Evolutionary conservation across 495 filamentous ascomycete genomes (phyloP).

Genomic region (Lepidopterella palustris): DNA sequence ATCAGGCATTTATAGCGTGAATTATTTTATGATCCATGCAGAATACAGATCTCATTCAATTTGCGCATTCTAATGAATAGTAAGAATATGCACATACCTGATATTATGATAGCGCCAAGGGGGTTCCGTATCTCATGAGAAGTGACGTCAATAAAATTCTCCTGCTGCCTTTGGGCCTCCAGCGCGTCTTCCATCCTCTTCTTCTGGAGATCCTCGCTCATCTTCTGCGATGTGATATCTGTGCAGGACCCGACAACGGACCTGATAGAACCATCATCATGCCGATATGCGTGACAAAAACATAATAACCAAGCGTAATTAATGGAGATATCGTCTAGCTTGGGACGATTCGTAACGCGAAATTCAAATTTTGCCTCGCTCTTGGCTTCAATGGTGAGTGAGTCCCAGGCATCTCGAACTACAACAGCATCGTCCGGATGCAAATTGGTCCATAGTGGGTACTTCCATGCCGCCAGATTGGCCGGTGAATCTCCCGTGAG

Average conservation of each 20-base stretch:
- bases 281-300: background rate
- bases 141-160: constrained; percentile 33
- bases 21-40: background rate
- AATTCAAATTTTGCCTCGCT: background rate
- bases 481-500: background rate
- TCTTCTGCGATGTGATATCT: constrained; percentile 16
- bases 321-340: background rate
- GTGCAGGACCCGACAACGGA: constrained; percentile 8
- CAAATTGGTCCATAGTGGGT: background rate
- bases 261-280: constrained; percentile 11
- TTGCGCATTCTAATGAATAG: background rate
- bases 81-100: background rate
- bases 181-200: constrained; percentile 22
- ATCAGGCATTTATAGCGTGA: no score
- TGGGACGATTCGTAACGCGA: background rate
- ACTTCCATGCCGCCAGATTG: background rate
- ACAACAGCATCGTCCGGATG: background rate
- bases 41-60: background rate
- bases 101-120: constrained; percentile 29
- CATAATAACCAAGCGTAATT: background rate
- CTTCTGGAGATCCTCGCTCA: constrained; percentile 22
- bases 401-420: background rate
- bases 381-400: background rate
- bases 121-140: constrained; percentile 33
- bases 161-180: constrained; percentile 23